Percentiles rank a stretch among this genome's conserved stretches.
These are phyloP conservation scores for Hypseocharis bilobata DNA, from an alignment of 441 rosid species.

Conservation along the genomic window DNA sequence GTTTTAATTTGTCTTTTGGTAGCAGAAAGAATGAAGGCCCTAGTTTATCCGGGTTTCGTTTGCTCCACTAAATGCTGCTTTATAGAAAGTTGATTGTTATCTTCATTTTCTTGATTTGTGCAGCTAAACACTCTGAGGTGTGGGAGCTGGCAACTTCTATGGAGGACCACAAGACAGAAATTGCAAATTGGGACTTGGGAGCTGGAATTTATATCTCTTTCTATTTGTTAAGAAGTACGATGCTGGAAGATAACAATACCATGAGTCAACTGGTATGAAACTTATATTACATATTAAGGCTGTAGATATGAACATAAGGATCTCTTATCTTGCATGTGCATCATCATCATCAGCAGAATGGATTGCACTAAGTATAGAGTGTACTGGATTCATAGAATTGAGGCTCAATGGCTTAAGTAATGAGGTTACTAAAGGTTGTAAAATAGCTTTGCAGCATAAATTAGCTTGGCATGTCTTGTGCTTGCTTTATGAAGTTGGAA, in stretches of 20 bases:
- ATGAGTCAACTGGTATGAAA: constrained; percentile 50
- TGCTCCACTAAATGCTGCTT: neutral
- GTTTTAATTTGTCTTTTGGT: neutral
- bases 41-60: neutral
- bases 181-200: constrained; percentile 94
- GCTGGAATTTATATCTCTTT: constrained; percentile 73
- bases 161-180: constrained; percentile 86
- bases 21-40: constrained; percentile 6
- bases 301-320: neutral
- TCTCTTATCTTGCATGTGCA: neutral
- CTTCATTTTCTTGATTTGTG: constrained; percentile 19
- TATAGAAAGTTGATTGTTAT: neutral
- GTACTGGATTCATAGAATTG: neutral
- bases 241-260: constrained; percentile 41
- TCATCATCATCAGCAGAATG: neutral
- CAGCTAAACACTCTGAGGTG: constrained; percentile 65
- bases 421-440: neutral
- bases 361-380: neutral
- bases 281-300: neutral
- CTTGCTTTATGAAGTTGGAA: neutral
- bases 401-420: neutral
- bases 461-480: neutral
- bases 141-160: constrained; percentile 70
- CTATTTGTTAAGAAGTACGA: constrained; percentile 57
- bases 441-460: neutral